Conservation (phyloP, 768 basidiomycete species). For the Hydnomerulius pinastri region DNA sequence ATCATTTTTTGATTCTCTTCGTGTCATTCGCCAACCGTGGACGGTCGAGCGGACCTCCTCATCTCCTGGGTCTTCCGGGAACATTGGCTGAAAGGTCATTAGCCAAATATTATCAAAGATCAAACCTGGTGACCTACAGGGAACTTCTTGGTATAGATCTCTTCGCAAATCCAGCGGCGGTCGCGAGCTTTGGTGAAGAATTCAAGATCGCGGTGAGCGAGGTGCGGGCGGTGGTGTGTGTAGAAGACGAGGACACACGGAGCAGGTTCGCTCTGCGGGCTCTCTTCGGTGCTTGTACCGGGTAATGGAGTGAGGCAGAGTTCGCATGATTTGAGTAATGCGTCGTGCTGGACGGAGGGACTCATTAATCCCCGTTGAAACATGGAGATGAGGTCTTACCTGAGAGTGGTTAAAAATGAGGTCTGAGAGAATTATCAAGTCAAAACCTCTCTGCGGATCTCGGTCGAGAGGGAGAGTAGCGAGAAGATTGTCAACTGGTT, state of each 20-base stretch:
- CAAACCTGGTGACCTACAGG: constrained; percentile 44
- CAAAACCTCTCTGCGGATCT: constrained; percentile 46
- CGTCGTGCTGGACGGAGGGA: constrained; percentile 61
- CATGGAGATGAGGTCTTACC: constrained; percentile 38
- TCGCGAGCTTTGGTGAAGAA: constrained; percentile 71
- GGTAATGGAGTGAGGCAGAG: constrained; percentile 28
- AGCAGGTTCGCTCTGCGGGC: constrained; percentile 10
- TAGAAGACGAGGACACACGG: constrained; percentile 79
- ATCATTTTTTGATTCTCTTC: constrained; percentile 5
- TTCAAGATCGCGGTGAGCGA: constrained; percentile 78
- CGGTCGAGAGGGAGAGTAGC: constrained; percentile 18
- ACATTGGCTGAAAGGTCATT: constrained; percentile 90
- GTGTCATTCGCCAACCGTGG: constrained; percentile 74
- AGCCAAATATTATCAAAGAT: constrained; percentile 44
- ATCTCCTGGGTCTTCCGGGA: constrained; percentile 83
- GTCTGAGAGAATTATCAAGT: constrained; percentile 88
- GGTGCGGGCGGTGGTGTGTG: constrained; percentile 84
- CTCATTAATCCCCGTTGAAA: not conserved
- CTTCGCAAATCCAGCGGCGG: constrained; percentile 72
- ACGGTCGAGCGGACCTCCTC: constrained; percentile 78
- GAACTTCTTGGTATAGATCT: constrained; percentile 64
- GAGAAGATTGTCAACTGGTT: constrained; percentile 41
- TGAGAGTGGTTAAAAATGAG: constrained; percentile 95
- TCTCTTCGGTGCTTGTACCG: constrained; percentile 16
- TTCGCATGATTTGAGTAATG: constrained; percentile 76